Evolutionary conservation across 179 eudicot species (phyloP), one percentile per base, ranked within the genome.

Genomic region (Spinacia oleracea): DNA sequence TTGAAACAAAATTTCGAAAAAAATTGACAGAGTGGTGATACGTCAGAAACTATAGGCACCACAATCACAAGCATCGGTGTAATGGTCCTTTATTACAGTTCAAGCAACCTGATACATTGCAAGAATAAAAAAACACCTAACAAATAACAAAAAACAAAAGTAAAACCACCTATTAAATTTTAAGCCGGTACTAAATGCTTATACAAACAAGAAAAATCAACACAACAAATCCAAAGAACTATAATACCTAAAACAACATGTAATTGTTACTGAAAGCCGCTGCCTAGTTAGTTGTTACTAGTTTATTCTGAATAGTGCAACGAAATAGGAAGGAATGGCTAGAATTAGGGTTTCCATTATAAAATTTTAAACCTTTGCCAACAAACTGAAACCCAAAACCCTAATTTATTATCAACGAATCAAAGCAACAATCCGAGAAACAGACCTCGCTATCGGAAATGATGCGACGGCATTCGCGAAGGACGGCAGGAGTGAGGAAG

Each of bases 401-500:
- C 55, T 76, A 81, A 46, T 1, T 1, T 1, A 23, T 70, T 4
- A 25, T 2, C 1, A 72, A 72, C 34, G 43, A 70, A 20, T 18
- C 0, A 78, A 32, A 35, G 43, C 76, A 32, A 34, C 7, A 42
- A 42, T 29, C 0, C 18, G 23, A 45, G n/a, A 38, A 11, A 11
- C 23, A 56, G 29, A 87, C 98, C 95, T 93, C 98, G 81, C 93
- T 89, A 11, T 90, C 95, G 72, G 93, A 65, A 75, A 93, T 89
- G 77, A 93, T 93, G 75, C 97, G 94, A 79, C 95, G 98, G 75
- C 95, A 92, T 78, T 92, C 97, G 12, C 90, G 90, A 83, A 92
- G 89, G 53, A 88, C 97, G 46, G 97, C 83, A 11, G 97, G 95
- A 53, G 97, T 86, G 40, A 93, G 88, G 76, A 91, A 92, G 71